Percentiles rank a stretch among this genome's conserved stretches.
Evolutionary conservation across 2,329 filamentous ascomycete species (phyloP).

Genomic region (Pleoardoris graminearum): DNA sequence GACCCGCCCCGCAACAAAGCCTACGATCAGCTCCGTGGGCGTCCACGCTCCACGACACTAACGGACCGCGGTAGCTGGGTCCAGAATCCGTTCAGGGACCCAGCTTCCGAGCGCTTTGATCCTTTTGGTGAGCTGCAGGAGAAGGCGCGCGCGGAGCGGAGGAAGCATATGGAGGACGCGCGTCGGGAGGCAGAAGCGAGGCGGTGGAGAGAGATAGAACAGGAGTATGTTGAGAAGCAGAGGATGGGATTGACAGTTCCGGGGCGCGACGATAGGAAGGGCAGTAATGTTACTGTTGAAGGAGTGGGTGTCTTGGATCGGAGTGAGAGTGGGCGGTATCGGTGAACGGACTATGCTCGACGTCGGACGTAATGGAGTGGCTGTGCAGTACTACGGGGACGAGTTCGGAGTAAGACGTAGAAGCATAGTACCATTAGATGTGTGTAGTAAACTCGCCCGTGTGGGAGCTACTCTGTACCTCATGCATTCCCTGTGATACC

Average conservation of each 20-base stretch:
- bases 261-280: conserved; percentile 20
- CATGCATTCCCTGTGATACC: too few relatives aligned
- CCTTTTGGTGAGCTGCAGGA: conserved; percentile 43
- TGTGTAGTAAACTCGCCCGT: too few relatives aligned
- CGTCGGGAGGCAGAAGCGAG: conserved; percentile 26
- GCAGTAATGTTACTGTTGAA: conserved; percentile 29
- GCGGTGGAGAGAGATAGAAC: conserved; percentile 15
- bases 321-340: conserved; percentile 20
- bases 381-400: too few relatives aligned
- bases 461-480: too few relatives aligned
- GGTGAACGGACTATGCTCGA: conserved; percentile 5
- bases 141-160: conserved; percentile 34
- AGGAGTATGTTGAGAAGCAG: conserved; percentile 31
- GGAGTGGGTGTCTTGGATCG: conserved; percentile 32
- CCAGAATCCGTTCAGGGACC: conserved; percentile 41
- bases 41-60: conserved; percentile 39
- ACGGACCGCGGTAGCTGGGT: conserved; percentile 42
- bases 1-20: conserved; percentile 43
- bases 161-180: conserved; percentile 30
- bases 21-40: conserved; percentile 38
- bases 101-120: conserved; percentile 41
- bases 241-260: conserved; percentile 29
- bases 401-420: too few relatives aligned
- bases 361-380: too few relatives aligned
- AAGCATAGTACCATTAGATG: too few relatives aligned